Percentiles rank a stretch among this genome's conserved stretches.
Conservation (phyloP, 2,329 filamentous ascomycete genomes). For the Rhinocladiella similis region DNA sequence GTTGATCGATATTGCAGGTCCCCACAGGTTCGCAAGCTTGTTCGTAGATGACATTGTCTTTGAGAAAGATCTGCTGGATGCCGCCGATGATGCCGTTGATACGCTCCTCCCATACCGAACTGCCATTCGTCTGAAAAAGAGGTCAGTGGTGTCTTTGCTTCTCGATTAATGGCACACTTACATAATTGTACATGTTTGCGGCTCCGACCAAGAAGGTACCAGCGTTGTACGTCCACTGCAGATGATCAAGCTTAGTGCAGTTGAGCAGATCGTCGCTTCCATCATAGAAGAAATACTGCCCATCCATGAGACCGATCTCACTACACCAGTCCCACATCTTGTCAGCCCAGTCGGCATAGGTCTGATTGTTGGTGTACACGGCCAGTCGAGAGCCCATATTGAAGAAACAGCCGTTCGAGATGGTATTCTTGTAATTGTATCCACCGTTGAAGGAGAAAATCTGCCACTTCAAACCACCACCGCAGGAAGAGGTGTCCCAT, state of each 20-base stretch:
- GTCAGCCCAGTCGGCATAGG: slow-evolving; percentile 74
- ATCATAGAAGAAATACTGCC: slow-evolving; percentile 55
- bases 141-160: slow-evolving; percentile 7
- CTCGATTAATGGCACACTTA: slow-evolving; percentile 30
- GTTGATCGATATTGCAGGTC: slow-evolving; percentile 64
- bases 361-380: slow-evolving; percentile 74
- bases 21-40: slow-evolving; percentile 57
- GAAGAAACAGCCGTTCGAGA: slow-evolving; percentile 60
- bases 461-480: slow-evolving; percentile 81
- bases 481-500: slow-evolving; percentile 68
- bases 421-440: slow-evolving; percentile 59
- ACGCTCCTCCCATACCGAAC: slow-evolving; percentile 54
- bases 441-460: slow-evolving; percentile 77
- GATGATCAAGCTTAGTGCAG: slow-evolving; percentile 53
- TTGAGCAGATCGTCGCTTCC: slow-evolving; percentile 53
- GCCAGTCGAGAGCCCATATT: slow-evolving; percentile 67
- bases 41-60: slow-evolving; percentile 59
- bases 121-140: slow-evolving; percentile 36
- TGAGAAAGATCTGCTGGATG: slow-evolving; percentile 53
- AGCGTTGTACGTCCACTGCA: slow-evolving; percentile 60
- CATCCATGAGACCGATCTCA: slow-evolving; percentile 51
- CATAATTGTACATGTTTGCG: slow-evolving; percentile 57
- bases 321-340: slow-evolving; percentile 61
- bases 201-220: slow-evolving; percentile 57
- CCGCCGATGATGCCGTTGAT: slow-evolving; percentile 54